Percentiles rank a stretch among this genome's conserved stretches.
Conservation (phyloP, 1,284 basidiomycete genomes). For the Nidula niveotomentosa region DNA sequence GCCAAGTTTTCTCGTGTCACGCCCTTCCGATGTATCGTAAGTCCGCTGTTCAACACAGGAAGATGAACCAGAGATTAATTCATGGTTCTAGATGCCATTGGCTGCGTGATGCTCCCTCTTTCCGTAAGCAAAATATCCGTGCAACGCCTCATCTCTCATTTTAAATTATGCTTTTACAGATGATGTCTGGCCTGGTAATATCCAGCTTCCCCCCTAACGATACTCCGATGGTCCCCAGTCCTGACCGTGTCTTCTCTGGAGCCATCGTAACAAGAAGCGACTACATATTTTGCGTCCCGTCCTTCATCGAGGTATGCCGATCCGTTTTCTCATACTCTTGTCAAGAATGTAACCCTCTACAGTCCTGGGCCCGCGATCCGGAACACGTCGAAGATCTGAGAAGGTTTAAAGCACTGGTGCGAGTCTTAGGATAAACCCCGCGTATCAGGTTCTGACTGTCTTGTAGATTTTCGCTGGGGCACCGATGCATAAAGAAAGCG, state of each 20-base stretch:
- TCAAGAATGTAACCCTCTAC: not conserved
- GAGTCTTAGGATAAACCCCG: not conserved
- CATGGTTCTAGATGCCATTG: not conserved
- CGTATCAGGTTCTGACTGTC: not conserved
- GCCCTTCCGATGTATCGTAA: slow-evolving; percentile 14
- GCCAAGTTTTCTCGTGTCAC: slow-evolving; percentile 14
- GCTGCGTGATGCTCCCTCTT: not conserved
- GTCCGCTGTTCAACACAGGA: not conserved
- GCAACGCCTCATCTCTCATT: not conserved
- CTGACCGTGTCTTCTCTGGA: slow-evolving; percentile 11
- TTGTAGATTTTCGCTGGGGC: slow-evolving; percentile 27
- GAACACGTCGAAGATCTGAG: slow-evolving; percentile 8
- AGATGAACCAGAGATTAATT: too few species aligned
- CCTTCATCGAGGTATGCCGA: slow-evolving; percentile 13
- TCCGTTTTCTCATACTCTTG: not conserved
- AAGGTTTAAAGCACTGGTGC: slow-evolving; percentile 10
- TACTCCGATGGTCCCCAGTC: slow-evolving; percentile 7
- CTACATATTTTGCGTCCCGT: slow-evolving; percentile 10
- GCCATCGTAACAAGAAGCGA: slow-evolving; percentile 4
- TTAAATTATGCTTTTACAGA: not conserved
- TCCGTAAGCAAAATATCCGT: not conserved
- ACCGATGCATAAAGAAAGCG: slow-evolving; percentile 7
- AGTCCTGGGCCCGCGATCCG: slow-evolving; percentile 16
- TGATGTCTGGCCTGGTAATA: not conserved
- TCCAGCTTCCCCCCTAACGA: slow-evolving; percentile 3